Evolutionary conservation across 2,329 filamentous ascomycete species (phyloP).

Genomic region (Orbilia oligospora): DNA sequence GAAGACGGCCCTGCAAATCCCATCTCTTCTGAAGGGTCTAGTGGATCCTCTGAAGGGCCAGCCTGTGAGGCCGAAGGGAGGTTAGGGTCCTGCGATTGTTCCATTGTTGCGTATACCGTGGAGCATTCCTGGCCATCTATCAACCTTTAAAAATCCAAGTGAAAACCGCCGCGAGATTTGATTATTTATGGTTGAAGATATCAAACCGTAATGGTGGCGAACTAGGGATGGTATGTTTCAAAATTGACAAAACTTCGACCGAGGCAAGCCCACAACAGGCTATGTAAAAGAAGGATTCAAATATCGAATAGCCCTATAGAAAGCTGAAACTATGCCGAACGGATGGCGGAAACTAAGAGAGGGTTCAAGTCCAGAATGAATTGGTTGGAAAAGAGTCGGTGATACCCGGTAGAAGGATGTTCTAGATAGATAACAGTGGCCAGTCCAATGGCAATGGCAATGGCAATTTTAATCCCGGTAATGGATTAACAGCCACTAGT

Average conservation of each 20-base stretch:
- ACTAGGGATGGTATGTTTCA: neutral
- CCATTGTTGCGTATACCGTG: slow-evolving; percentile 9
- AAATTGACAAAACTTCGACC: neutral
- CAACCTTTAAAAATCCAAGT: neutral
- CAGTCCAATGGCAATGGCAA: too few species aligned
- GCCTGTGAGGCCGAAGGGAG: neutral
- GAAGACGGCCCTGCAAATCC: neutral
- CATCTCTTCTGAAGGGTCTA: neutral
- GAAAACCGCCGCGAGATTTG: neutral
- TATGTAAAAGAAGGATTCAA: too few species aligned
- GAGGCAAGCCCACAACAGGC: neutral
- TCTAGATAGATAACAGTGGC: too few species aligned
- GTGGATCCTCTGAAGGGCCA: neutral
- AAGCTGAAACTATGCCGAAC: too few species aligned
- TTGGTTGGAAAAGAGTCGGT: too few species aligned
- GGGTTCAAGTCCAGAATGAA: too few species aligned
- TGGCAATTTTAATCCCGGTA: too few species aligned
- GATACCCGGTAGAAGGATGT: too few species aligned
- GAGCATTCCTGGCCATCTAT: slow-evolving; percentile 17
- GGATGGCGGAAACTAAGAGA: too few species aligned
- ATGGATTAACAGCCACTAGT: too few species aligned
- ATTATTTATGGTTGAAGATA: neutral
- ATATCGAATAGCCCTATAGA: too few species aligned
- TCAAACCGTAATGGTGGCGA: neutral
- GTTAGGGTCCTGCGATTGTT: slow-evolving; percentile 32